These are phyloP conservation scores for Thraustotheca clavata DNA, from an alignment of 352 stramenopile species.

Conservation along the genomic window DNA sequence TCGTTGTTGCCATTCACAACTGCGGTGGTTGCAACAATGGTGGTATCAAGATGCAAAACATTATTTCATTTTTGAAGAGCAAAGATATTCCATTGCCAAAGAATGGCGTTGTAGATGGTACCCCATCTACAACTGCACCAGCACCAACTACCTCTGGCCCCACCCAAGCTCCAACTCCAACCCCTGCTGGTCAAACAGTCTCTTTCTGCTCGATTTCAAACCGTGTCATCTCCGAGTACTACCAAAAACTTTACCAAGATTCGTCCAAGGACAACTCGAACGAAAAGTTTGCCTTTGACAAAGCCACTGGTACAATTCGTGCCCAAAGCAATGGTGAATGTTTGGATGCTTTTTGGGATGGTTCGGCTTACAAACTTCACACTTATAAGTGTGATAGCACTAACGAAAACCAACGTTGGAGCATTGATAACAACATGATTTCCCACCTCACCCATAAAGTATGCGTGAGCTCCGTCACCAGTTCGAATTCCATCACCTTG, in stretches of 20 bases:
- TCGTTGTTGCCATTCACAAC: constrained; percentile 59
- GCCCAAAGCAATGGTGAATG: constrained; percentile 3
- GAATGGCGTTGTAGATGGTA: not conserved
- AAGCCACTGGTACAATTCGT: not conserved
- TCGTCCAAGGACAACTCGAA: not conserved
- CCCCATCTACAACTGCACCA: not conserved
- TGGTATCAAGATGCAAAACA: constrained; percentile 57
- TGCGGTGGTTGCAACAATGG: constrained; percentile 71
- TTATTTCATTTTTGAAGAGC: constrained; percentile 36
- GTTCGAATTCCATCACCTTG: not conserved
- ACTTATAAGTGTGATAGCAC: not conserved
- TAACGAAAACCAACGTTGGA: constrained; percentile 11
- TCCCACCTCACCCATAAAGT: not conserved
- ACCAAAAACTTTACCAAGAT: not conserved
- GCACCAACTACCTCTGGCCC: not conserved
- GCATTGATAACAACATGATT: not conserved
- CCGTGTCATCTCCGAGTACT: constrained; percentile 3
- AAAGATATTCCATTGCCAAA: not conserved
- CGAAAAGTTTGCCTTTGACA: not conserved
- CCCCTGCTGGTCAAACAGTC: constrained; percentile 9
- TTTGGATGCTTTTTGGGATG: not conserved
- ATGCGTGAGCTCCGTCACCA: not conserved
- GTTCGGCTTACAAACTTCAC: not conserved
- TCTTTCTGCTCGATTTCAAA: constrained; percentile 3
- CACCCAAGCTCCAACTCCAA: constrained; percentile 2